These are phyloP conservation scores for Apocynum venetum DNA, from an alignment of 257 asterid species.

Conservation along the genomic window DNA sequence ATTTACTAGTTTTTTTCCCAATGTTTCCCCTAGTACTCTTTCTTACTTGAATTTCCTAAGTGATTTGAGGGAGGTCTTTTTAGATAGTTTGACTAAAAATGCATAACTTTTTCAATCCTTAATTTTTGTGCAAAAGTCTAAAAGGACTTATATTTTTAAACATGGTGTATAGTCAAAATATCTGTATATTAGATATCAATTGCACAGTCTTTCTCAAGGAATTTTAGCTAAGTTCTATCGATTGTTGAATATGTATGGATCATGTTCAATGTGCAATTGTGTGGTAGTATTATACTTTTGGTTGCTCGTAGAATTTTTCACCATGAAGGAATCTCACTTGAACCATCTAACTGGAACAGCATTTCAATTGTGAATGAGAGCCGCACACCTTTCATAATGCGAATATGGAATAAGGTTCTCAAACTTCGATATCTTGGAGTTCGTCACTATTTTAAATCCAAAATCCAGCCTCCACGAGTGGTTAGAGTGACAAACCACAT, in stretches of 20 bases:
- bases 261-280: not conserved
- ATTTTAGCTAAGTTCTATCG: not conserved
- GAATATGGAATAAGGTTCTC: constrained; percentile 51
- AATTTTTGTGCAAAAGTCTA: no score
- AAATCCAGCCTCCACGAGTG: constrained; percentile 45
- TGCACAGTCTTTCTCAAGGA: not conserved
- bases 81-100: no score
- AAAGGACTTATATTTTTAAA: no score
- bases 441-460: constrained; percentile 36
- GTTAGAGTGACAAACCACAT: constrained; percentile 72
- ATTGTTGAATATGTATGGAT: not conserved
- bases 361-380: not conserved
- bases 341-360: not conserved
- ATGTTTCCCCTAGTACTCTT: no score
- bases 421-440: constrained; percentile 30
- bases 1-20: no score
- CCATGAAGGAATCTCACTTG: not conserved
- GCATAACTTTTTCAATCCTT: no score
- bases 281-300: not conserved
- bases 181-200: not conserved
- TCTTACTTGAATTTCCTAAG: no score
- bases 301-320: not conserved
- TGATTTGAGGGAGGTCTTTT: no score
- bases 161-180: not conserved
- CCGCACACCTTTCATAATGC: not conserved